Evolutionary conservation across 208 protist species (phyloP), one percentile per base, ranked within the genome.

Genomic region (Wallacemonas sp.): DNA sequence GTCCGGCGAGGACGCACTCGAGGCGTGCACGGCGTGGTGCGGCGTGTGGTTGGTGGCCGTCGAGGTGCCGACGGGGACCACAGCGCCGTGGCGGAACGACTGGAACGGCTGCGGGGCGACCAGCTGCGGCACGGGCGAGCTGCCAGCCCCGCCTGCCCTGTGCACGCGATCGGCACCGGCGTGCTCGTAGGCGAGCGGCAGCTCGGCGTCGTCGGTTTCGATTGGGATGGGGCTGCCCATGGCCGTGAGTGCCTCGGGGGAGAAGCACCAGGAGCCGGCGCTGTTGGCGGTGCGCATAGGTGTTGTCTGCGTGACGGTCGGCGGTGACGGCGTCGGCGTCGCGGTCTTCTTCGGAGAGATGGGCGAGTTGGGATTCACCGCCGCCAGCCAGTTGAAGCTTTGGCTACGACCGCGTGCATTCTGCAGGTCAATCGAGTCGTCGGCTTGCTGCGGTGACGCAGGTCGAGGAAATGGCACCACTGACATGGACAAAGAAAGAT

Each of bases 171-270:
- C 14, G 10, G 36, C 36, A 14, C 10, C 36, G 7, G 10, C 36
- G 36, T 41, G 36, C 36, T 41, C 36, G 7, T 41, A 16, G 14
- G 10, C 36, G 36, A n/a, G 7, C 10, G 54, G 61, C 14, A 28
- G 61, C 23, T 81, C 70, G 0, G 72, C 67, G 44, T 74, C 61
- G 41, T 78, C 77, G 1, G 63, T 57, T 32, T 72, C 57, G 7
- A 78, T 62, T 14, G 72, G 72, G 33, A 74, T 78, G 16, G 77
- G 77, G 41, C 77, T 82, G 14, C 67, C 68, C 63, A 74, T 78
- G 29, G 59, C 65, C 0, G 77, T 73, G 26, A 61, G 45, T 1
- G 20, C 48, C 29, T 45, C 54, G 2, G 61, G 48, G 12, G 73
- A 46, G 39, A 54, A 57, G 32, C 48, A 20, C 32, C 32, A 31